phyloP scores from a whole-genome alignment of 2,329 filamentous ascomycete species.

The Stemphylium beticola region DNA sequence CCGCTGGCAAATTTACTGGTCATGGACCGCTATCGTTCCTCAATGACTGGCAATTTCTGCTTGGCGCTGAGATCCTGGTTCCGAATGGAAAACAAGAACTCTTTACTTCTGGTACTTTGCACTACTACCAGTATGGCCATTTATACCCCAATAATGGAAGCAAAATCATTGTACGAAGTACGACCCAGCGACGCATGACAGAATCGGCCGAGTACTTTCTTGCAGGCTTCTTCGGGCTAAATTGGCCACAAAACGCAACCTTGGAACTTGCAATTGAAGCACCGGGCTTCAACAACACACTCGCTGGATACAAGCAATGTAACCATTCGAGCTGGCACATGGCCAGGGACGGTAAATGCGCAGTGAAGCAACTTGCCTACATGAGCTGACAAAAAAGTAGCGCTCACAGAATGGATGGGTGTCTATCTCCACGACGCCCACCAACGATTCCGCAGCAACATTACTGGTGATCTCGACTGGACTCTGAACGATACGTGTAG shows the following conservation, averaged over 20 bases:
- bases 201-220: constrained; percentile 80
- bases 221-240: constrained; percentile 78
- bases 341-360: constrained; percentile 55
- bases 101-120: constrained; percentile 72
- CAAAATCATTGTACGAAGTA: constrained; percentile 76
- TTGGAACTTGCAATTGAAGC: constrained; percentile 75
- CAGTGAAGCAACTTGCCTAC: neutral
- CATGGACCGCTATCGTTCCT: constrained; percentile 69
- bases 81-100: constrained; percentile 75
- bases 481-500: constrained; percentile 43
- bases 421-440: constrained; percentile 72
- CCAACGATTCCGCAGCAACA: constrained; percentile 62
- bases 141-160: constrained; percentile 71
- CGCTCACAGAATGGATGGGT: constrained; percentile 64
- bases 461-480: constrained; percentile 49
- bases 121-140: constrained; percentile 74
- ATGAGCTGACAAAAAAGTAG: constrained; percentile 47
- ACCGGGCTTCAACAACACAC: constrained; percentile 69
- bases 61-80: constrained; percentile 75
- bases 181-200: constrained; percentile 78
- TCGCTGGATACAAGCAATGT: constrained; percentile 71
- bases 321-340: constrained; percentile 61
- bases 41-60: constrained; percentile 70
- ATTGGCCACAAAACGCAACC: constrained; percentile 74
- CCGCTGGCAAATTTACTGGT: constrained; percentile 61